These are phyloP conservation scores for Byssoonygena ceratinophila DNA, from an alignment of 2,329 filamentous ascomycete genomes.

Conservation along the genomic window DNA sequence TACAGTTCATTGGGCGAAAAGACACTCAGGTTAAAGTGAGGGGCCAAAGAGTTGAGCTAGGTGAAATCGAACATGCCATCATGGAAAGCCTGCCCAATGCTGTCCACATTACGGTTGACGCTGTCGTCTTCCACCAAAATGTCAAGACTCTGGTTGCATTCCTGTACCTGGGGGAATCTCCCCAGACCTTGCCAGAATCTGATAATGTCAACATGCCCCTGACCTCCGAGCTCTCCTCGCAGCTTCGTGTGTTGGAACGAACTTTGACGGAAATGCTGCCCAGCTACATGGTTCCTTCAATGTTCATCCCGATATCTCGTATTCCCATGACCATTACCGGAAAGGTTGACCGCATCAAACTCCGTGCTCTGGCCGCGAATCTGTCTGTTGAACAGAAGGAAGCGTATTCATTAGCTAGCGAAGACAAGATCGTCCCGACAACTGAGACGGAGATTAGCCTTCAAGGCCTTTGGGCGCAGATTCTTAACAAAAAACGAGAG, in stretches of 20 bases:
- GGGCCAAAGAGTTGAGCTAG: constrained; percentile 72
- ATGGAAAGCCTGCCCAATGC: neutral
- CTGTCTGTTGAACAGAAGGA: neutral
- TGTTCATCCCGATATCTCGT: constrained; percentile 8
- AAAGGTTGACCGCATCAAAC: constrained; percentile 25
- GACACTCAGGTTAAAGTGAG: constrained; percentile 65
- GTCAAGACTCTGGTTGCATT: neutral
- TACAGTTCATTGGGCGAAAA: constrained; percentile 19
- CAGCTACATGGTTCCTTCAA: constrained; percentile 18
- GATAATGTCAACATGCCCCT: neutral
- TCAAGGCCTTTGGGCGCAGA: constrained; percentile 14
- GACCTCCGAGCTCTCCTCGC: neutral
- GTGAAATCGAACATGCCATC: constrained; percentile 56
- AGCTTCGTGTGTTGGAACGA: neutral
- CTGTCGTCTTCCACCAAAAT: neutral
- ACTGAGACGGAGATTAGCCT: constrained; percentile 13
- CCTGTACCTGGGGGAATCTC: neutral
- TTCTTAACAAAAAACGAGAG: constrained; percentile 29
- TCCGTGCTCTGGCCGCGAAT: neutral
- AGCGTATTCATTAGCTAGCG: constrained; percentile 10
- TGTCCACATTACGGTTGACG: constrained; percentile 1
- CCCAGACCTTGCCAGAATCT: too few relatives aligned
- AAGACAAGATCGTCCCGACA: constrained; percentile 6
- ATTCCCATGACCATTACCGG: constrained; percentile 28
- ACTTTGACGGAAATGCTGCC: constrained; percentile 11